These are phyloP conservation scores for Yamadazyma pseudoaaseri DNA, from an alignment of 1,139 yeast genomes.

Conservation along the genomic window DNA sequence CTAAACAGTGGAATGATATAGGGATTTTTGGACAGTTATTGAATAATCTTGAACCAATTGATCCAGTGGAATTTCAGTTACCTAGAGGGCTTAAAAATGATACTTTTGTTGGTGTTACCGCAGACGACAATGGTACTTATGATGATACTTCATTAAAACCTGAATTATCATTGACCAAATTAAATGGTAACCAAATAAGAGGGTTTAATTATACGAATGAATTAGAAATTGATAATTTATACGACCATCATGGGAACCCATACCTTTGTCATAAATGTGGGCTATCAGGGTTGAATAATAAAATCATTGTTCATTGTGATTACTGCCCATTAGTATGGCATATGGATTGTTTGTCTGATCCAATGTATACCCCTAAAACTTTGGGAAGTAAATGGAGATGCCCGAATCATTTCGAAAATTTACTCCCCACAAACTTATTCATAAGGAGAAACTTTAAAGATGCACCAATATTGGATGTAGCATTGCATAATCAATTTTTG, in stretches of 20 bases:
- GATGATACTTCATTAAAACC: conserved; percentile 59
- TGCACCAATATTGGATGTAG: conserved; percentile 53
- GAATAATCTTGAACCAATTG: conserved; percentile 53
- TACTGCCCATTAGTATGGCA: conserved; percentile 91
- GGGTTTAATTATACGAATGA: conserved; percentile 42
- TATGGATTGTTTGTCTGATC: conserved; percentile 80
- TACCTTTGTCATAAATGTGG: conserved; percentile 77
- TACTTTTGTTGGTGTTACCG: conserved; percentile 68
- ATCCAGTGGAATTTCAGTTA: conserved; percentile 71
- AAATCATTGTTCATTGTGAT: conserved; percentile 72
- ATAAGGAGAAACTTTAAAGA: conserved; percentile 51
- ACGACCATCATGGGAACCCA: conserved; percentile 64
- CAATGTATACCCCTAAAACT: conserved; percentile 71
- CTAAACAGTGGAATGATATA: conserved; percentile 37
- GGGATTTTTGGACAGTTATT: conserved; percentile 67
- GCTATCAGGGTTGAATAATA: conserved; percentile 55
- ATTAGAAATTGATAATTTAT: conserved; percentile 63
- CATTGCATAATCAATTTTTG: conserved; percentile 36
- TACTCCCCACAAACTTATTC: conserved; percentile 35
- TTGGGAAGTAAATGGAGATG: conserved; percentile 89
- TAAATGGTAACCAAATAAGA: conserved; percentile 37
- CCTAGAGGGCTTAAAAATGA: conserved; percentile 67
- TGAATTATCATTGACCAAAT: conserved; percentile 38
- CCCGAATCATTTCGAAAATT: conserved; percentile 76
- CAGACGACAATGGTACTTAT: conserved; percentile 73